phyloP scores from a whole-genome alignment of 2,329 filamentous ascomycete species.

The Neofusicoccum laricinum region DNA sequence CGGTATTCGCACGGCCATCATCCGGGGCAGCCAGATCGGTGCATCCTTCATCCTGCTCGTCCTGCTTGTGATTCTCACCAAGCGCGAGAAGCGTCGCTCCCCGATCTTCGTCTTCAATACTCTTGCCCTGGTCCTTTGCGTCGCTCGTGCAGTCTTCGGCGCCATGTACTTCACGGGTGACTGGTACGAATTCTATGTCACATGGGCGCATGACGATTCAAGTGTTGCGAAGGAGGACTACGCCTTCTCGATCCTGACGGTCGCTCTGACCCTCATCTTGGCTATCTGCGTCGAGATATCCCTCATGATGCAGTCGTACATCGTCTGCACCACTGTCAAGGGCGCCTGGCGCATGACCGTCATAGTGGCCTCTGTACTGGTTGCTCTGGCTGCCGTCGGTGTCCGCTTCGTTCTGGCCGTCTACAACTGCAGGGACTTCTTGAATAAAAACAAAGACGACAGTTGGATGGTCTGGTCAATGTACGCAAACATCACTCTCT shows the following conservation, averaged over 20 bases:
- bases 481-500: conserved; percentile 43
- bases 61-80: conserved; percentile 66
- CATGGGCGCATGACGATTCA: conserved; percentile 54
- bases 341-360: conserved; percentile 44
- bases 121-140: conserved; percentile 58
- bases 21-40: conserved; percentile 69
- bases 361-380: conserved; percentile 45
- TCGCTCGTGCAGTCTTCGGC: conserved; percentile 58
- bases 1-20: conserved; percentile 54
- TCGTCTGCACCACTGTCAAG: conserved; percentile 56
- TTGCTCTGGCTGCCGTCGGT: conserved; percentile 52
- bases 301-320: conserved; percentile 61
- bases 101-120: conserved; percentile 65
- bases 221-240: conserved; percentile 46
- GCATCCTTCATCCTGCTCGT: conserved; percentile 63
- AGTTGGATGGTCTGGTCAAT: conserved; percentile 33
- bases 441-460: neutral
- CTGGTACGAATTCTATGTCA: conserved; percentile 61
- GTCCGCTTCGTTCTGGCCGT: conserved; percentile 55
- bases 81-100: conserved; percentile 61
- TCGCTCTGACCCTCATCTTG: conserved; percentile 52
- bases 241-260: conserved; percentile 47
- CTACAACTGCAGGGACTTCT: conserved; percentile 40
- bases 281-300: conserved; percentile 56
- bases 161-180: conserved; percentile 59